These are phyloP conservation scores for Spathaspora boniae DNA, from an alignment of 805 yeast species.

Conservation along the genomic window DNA sequence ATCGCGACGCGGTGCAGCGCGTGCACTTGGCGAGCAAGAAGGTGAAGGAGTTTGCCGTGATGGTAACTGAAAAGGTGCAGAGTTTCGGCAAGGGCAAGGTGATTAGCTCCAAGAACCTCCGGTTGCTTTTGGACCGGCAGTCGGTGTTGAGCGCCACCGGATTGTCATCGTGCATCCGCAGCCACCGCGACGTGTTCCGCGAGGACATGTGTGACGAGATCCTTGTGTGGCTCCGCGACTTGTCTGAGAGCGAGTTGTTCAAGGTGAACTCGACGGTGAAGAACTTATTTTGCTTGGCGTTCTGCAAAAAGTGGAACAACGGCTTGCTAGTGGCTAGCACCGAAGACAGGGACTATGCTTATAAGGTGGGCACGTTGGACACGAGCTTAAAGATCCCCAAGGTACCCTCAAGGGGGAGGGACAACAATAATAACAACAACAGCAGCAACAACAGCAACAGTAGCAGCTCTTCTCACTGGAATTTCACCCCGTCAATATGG, in stretches of 20 bases:
- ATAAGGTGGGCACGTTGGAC: slow-evolving; percentile 32
- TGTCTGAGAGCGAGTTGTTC: slow-evolving; percentile 52
- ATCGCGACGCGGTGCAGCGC: slow-evolving; percentile 66
- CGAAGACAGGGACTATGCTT: slow-evolving; percentile 11
- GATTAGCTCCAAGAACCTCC: slow-evolving; percentile 50
- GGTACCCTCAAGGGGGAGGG: slow-evolving; percentile 17
- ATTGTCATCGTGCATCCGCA: slow-evolving; percentile 60
- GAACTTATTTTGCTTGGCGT: slow-evolving; percentile 51
- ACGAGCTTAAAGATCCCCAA: slow-evolving; percentile 36
- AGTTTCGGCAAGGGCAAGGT: slow-evolving; percentile 67
- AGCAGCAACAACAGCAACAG: slow-evolving; percentile 6
- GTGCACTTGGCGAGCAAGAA: slow-evolving; percentile 63
- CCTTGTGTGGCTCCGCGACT: slow-evolving; percentile 58
- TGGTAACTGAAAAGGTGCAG: slow-evolving; percentile 67
- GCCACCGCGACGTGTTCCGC: slow-evolving; percentile 65
- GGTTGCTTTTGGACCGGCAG: slow-evolving; percentile 51
- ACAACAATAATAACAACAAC: too few relatives aligned
- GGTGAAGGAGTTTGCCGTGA: slow-evolving; percentile 60
- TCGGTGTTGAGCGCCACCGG: slow-evolving; percentile 60
- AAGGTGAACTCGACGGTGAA: slow-evolving; percentile 47
- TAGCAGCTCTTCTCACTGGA: slow-evolving; percentile 31
- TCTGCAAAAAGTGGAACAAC: slow-evolving; percentile 58
- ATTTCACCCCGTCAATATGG: slow-evolving; percentile 43
- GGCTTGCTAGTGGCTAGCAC: slow-evolving; percentile 31
- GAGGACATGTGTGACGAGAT: slow-evolving; percentile 81